A percentile compares a stretch with the other conserved stretches of the same genome.
Evolutionary conservation across 2,329 filamentous ascomycete genomes (phyloP).

Genomic region (Hypoxylon sp.): DNA sequence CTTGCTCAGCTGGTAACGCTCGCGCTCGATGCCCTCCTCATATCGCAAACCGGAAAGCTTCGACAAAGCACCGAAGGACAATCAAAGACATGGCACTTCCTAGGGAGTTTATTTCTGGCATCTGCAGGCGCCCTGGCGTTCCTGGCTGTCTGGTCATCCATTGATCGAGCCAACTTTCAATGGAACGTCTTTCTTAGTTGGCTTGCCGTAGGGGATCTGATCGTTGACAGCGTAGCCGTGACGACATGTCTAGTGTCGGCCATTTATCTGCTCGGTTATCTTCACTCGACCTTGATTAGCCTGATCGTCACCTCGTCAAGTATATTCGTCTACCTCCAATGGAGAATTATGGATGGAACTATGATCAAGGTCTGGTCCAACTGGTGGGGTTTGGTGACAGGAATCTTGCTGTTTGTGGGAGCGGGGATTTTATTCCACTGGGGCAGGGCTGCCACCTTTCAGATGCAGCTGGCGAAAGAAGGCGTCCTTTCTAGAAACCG

Average conservation of each 20-base stretch:
- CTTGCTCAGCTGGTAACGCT: slow-evolving; percentile 43
- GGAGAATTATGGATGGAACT: slow-evolving; percentile 36
- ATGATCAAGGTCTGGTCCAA: slow-evolving; percentile 40
- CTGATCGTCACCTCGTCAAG: slow-evolving; percentile 39
- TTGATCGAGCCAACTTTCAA: slow-evolving; percentile 42
- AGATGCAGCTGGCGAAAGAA: slow-evolving; percentile 20
- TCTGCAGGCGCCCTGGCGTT: slow-evolving; percentile 40
- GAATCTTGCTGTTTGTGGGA: slow-evolving; percentile 39
- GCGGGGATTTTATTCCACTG: slow-evolving; percentile 39
- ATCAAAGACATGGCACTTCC: slow-evolving; percentile 35
- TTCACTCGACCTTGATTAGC: slow-evolving; percentile 44
- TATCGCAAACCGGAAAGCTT: slow-evolving; percentile 42
- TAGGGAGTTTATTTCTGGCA: slow-evolving; percentile 37
- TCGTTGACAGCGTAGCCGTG: slow-evolving; percentile 43
- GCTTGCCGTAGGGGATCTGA: slow-evolving; percentile 44
- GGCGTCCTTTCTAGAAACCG: slow-evolving; percentile 32
- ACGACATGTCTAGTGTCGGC: slow-evolving; percentile 39
- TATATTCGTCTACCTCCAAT: slow-evolving; percentile 42
- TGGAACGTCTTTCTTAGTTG: slow-evolving; percentile 45
- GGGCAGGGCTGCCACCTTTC: slow-evolving; percentile 13
- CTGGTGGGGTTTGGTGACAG: slow-evolving; percentile 35
- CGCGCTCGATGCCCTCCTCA: slow-evolving; percentile 46
- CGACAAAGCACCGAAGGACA: slow-evolving; percentile 42
- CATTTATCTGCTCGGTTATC: slow-evolving; percentile 41
- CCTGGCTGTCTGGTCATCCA: slow-evolving; percentile 42